phyloP scores from a whole-genome alignment of 2,329 filamentous ascomycete species.

The Aureobasidium subglaciale region DNA sequence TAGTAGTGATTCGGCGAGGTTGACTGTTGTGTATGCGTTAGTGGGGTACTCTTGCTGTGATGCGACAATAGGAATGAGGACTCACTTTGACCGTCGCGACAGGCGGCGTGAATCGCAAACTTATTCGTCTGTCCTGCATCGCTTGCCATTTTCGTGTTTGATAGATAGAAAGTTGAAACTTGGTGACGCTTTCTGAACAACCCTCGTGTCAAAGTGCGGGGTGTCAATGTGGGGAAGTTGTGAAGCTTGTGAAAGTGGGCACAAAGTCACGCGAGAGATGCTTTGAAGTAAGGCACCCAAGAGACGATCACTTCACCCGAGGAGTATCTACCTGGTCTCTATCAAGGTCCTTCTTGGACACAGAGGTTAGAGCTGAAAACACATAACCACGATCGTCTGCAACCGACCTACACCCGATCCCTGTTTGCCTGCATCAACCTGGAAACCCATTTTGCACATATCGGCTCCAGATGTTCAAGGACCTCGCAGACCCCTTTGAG shows the following conservation, averaged over 20 bases:
- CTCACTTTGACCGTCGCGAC: constrained; percentile 75
- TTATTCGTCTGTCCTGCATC: constrained; percentile 43
- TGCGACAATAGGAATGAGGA: constrained; percentile 9
- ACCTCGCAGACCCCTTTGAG: neutral
- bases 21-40: constrained; percentile 41
- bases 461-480: neutral
- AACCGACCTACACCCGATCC: too few species aligned
- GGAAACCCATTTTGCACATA: neutral
- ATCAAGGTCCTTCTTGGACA: too few species aligned
- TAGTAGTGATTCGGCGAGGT: constrained; percentile 66
- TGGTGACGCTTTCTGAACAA: neutral
- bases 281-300: too few species aligned
- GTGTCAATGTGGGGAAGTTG: neutral
- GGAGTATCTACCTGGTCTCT: too few species aligned
- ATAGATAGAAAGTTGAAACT: neutral
- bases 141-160: constrained; percentile 2
- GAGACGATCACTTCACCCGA: too few species aligned
- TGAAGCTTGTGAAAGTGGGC: neutral
- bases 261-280: neutral
- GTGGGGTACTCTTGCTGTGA: constrained; percentile 13
- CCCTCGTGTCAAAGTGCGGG: neutral
- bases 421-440: too few species aligned
- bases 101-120: constrained; percentile 81
- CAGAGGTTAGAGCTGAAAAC: too few species aligned
- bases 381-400: too few species aligned